Base-by-base conservation (phyloP, 805 yeast species). In the Saturnispora galanensis region DNA sequence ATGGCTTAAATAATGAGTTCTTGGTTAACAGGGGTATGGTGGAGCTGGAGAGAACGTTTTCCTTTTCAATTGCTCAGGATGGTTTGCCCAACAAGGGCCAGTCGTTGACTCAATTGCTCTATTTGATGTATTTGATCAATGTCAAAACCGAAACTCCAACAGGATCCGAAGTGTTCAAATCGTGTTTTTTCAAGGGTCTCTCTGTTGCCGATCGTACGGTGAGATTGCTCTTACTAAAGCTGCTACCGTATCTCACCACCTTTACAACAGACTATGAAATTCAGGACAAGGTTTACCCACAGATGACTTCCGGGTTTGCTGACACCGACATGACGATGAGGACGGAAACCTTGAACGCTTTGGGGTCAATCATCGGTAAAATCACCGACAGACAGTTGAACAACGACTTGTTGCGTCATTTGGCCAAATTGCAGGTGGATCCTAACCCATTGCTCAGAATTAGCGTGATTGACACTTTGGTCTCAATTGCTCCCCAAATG, bases 391-490 rank as follows among this genome's bases (percentile, higher is more conserved):
- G 95, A 45, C 95, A 84, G 58, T 67, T 89, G 40, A 90, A 90
- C 59, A 88, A 88, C 55, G 97, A 93, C 40, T 65, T 90, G 17
- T 65, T 90, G 44, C 73, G 94, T 51, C 72, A 77, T 44, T 66
- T 90, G 44, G 97, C 97, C 0, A 84, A 80, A 53, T 71, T 87
- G 9, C 95, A 86, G 57, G 74, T 71, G 60, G 96, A 87, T 57
- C 77, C 77, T 4, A 77, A 76, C 41, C 81, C 90, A 2, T 82
- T 83, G 10, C 81, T 87, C 29, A 65, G 96, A 52, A 83, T 86
- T 3, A 83, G 82, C 55, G 84, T 95, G 0, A 74, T 86, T 12
- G 69, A 82, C 16, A 70, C 84, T 36, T 70, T 87, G 31, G 77
- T 83, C 35, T 76, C 76, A 44, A 76, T 87, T 38, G 79, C 93